Conservation (phyloP, 805 yeast genomes). For the Starmera caribaea region DNA sequence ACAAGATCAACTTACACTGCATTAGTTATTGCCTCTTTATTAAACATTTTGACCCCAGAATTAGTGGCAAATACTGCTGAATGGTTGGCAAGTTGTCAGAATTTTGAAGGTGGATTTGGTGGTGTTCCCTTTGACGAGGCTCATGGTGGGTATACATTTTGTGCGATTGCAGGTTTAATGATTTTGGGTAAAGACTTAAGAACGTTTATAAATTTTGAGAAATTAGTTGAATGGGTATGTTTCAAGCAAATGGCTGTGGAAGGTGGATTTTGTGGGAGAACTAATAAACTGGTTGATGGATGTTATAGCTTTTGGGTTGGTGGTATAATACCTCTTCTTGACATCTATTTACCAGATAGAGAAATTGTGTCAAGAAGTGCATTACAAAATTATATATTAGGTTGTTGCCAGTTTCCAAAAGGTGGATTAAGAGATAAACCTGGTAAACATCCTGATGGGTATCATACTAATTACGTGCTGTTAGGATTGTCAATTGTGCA, state of each 20-base stretch:
- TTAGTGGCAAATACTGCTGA: conserved; percentile 40
- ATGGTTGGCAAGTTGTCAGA: conserved; percentile 69
- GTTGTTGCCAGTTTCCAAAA: conserved; percentile 57
- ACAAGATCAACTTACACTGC: conserved; percentile 84
- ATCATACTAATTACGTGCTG: conserved; percentile 82
- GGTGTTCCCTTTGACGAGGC: conserved; percentile 81
- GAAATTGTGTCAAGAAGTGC: conserved; percentile 41
- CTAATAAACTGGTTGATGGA: conserved; percentile 91
- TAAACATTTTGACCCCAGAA: conserved; percentile 54
- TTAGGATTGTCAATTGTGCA: conserved; percentile 47
- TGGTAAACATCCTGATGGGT: conserved; percentile 67
- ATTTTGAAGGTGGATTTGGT: conserved; percentile 93
- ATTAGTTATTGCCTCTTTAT: conserved; percentile 56
- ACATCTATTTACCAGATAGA: conserved; percentile 27
- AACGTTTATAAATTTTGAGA: conserved; percentile 35
- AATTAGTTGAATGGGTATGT: conserved; percentile 56
- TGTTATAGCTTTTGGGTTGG: conserved; percentile 97
- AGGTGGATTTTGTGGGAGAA: conserved; percentile 84
- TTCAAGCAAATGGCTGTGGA: conserved; percentile 64
- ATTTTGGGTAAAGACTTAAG: conserved; percentile 28
- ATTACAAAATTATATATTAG: conserved; percentile 54
- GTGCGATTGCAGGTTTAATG: conserved; percentile 65
- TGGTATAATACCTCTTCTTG: conserved; percentile 57
- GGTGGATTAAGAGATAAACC: conserved; percentile 93
- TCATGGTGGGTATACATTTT: conserved; percentile 94